Conservation (phyloP, 495 filamentous ascomycete genomes). For the Tuber borchii region DNA sequence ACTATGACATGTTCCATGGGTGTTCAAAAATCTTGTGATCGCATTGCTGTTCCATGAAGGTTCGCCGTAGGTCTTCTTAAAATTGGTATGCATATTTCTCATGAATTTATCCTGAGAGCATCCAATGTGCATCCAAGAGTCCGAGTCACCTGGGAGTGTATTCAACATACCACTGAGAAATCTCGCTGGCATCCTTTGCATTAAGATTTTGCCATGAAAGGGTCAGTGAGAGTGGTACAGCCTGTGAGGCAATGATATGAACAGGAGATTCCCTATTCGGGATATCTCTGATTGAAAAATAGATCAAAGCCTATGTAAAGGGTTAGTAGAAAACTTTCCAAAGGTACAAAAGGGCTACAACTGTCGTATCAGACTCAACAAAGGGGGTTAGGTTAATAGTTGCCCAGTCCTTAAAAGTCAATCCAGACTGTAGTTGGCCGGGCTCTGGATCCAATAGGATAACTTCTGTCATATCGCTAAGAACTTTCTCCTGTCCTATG, state of each 20-base stretch:
- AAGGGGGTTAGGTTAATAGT: not conserved
- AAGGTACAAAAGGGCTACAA: slow-evolving; percentile 9
- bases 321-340: not conserved
- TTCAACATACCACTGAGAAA: slow-evolving; percentile 24
- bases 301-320: slow-evolving; percentile 15
- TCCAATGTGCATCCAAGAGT: slow-evolving; percentile 1
- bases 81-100: not conserved
- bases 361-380: slow-evolving; percentile 16
- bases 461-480: not conserved
- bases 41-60: not conserved
- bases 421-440: not conserved
- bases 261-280: slow-evolving; percentile 15
- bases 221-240: slow-evolving; percentile 15
- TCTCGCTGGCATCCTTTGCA: slow-evolving; percentile 12
- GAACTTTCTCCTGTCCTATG: not conserved
- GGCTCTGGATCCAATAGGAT: not conserved
- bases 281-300: slow-evolving; percentile 12
- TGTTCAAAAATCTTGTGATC: slow-evolving; percentile 19
- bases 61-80: not conserved
- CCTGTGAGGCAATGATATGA: slow-evolving; percentile 16
- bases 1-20: slow-evolving; percentile 18
- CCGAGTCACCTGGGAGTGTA: too few species aligned
- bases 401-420: not conserved
- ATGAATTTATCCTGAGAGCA: not conserved
- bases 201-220: slow-evolving; percentile 24